phyloP scores from a whole-genome alignment of 1,284 basidiomycete genomes.

The Retiboletus fuscus region DNA sequence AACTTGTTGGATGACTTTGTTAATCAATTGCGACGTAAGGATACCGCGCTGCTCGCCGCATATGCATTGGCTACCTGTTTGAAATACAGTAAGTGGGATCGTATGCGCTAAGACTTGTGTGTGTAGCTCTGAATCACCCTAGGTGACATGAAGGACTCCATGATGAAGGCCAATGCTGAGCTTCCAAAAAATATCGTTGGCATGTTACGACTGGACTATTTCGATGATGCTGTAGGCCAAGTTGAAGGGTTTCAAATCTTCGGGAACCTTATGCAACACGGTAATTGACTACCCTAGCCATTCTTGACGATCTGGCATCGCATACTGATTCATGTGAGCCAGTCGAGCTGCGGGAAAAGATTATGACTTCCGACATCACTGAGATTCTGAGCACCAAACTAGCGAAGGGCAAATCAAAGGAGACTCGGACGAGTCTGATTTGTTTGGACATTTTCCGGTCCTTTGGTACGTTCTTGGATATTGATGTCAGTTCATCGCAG shows the following conservation, averaged over 20 bases:
- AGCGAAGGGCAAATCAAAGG: constrained; percentile 22
- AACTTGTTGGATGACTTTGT: constrained; percentile 17
- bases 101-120: no score
- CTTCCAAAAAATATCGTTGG: constrained; percentile 23
- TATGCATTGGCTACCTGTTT: constrained; percentile 29
- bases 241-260: constrained; percentile 46
- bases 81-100: constrained; percentile 28
- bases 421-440: constrained; percentile 17
- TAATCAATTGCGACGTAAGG: constrained; percentile 24
- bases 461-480: constrained; percentile 22
- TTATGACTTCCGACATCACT: constrained; percentile 25
- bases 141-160: constrained; percentile 35
- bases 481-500: not conserved
- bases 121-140: not conserved
- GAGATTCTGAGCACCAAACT: constrained; percentile 35
- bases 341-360: constrained; percentile 35
- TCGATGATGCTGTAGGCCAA: constrained; percentile 41
- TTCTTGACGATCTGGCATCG: not conserved
- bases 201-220: constrained; percentile 40
- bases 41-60: constrained; percentile 26
- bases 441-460: constrained; percentile 38
- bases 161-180: constrained; percentile 18
- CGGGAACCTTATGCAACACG: constrained; percentile 36
- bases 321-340: constrained; percentile 16
- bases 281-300: constrained; percentile 17